Evolutionary conservation across 441 rosid genomes (phyloP).

Genomic region (Mallotus japonicus): DNA sequence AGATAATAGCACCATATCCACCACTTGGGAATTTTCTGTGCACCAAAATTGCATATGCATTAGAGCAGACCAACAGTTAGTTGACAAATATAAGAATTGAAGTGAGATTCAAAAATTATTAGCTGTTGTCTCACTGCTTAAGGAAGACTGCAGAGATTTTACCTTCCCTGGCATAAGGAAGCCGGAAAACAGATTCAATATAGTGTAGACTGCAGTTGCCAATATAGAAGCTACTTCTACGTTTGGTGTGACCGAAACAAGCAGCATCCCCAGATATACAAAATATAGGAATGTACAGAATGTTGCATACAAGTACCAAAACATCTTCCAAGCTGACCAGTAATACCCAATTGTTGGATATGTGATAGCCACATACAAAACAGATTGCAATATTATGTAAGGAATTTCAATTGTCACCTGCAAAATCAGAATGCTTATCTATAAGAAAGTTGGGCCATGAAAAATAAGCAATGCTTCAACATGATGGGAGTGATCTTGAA

Average conservation of each 20-base stretch:
- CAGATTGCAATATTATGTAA: conserved; percentile 28
- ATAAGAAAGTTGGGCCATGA: neutral
- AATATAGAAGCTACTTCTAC: conserved; percentile 37
- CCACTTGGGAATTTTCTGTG: conserved; percentile 61
- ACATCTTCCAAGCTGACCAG: conserved; percentile 34
- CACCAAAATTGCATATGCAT: neutral
- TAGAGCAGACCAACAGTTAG: too few relatives aligned
- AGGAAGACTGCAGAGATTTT: conserved; percentile 35
- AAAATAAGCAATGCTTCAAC: neutral
- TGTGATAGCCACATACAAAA: conserved; percentile 33
- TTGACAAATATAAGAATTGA: neutral
- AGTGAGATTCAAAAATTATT: too few relatives aligned
- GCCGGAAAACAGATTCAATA: conserved; percentile 41
- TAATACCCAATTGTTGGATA: conserved; percentile 47
- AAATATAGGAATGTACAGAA: conserved; percentile 38
- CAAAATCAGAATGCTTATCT: conserved; percentile 7
- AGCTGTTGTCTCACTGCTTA: neutral
- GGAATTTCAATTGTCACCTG: conserved; percentile 50
- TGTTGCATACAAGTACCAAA: conserved; percentile 46
- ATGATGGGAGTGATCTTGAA: conserved; percentile 13
- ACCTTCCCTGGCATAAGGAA: conserved; percentile 35
- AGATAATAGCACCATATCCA: conserved; percentile 67
- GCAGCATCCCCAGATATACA: conserved; percentile 47
- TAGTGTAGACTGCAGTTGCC: conserved; percentile 31
- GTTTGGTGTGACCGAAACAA: conserved; percentile 42